These are phyloP conservation scores for Blastocystis sp. DNA, from an alignment of 352 stramenopile species.

Conservation along the genomic window DNA sequence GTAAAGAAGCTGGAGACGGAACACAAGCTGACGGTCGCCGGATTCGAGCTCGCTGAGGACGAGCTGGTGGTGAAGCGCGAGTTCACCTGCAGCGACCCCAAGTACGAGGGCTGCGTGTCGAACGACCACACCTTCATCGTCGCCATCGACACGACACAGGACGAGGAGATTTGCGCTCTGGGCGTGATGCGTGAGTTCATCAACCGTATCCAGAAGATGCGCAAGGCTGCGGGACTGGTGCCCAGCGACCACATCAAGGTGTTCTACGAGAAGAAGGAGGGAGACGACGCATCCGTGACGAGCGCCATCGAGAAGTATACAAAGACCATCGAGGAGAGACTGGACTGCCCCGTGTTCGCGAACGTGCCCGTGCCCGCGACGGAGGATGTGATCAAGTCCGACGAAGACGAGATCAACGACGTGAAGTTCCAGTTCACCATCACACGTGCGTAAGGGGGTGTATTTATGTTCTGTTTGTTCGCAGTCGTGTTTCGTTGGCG, in stretches of 20 bases:
- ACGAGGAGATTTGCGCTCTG: conserved; percentile 83
- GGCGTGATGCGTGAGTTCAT: conserved; percentile 86
- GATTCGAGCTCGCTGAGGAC: conserved; percentile 70
- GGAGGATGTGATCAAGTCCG: conserved; percentile 4
- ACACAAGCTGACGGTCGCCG: conserved; percentile 62
- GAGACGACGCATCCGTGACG: conserved; percentile 64
- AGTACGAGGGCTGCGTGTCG: conserved; percentile 69
- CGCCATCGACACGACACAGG: conserved; percentile 82
- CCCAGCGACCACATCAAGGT: conserved; percentile 87
- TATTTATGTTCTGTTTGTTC: conserved; percentile 1
- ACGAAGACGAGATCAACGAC: conserved; percentile 45
- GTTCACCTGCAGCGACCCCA: conserved; percentile 79
- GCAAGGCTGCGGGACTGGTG: conserved; percentile 85
- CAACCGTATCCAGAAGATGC: conserved; percentile 91
- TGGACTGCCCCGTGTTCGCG: conserved; percentile 35
- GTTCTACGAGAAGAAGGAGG: conserved; percentile 75
- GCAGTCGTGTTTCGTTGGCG: not conserved
- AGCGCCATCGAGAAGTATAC: conserved; percentile 61
- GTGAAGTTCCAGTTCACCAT: conserved; percentile 38
- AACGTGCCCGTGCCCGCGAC: not conserved
- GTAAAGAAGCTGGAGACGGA: conserved; percentile 61
- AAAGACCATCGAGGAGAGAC: conserved; percentile 46
- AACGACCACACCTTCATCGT: conserved; percentile 80
- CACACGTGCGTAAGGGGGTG: not conserved
- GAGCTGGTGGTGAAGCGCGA: conserved; percentile 82